Conservation (phyloP, 2,329 filamentous ascomycete species). For the Beauveria asiatica region DNA sequence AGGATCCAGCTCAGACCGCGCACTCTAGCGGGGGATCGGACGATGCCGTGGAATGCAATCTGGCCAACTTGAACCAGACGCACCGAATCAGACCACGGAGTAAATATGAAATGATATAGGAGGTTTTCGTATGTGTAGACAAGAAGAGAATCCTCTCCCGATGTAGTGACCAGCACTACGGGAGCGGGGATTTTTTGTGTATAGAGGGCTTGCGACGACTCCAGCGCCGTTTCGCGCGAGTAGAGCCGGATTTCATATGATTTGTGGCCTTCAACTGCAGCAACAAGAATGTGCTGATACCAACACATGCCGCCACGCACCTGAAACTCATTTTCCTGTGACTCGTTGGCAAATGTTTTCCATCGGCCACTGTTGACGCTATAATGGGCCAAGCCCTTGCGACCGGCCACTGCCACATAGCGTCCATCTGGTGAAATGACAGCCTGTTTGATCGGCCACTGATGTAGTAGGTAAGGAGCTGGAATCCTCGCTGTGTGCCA, state of each 20-base stretch:
- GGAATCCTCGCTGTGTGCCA: constrained; percentile 93
- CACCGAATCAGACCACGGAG: constrained; percentile 58
- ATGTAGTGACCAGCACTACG: constrained; percentile 81
- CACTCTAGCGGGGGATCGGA: constrained; percentile 84
- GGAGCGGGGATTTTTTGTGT: constrained; percentile 71
- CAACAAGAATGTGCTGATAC: constrained; percentile 92
- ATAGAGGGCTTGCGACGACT: constrained; percentile 64
- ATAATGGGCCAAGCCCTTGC: constrained; percentile 87
- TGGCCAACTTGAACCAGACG: constrained; percentile 89
- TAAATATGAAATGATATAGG: constrained; percentile 89
- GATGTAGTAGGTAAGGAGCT: constrained; percentile 72
- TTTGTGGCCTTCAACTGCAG: constrained; percentile 78
- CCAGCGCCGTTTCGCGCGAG: constrained; percentile 74
- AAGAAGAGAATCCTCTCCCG: constrained; percentile 86
- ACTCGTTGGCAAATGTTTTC: constrained; percentile 83
- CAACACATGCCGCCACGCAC: constrained; percentile 97
- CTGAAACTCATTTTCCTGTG: constrained; percentile 80
- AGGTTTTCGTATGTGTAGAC: constrained; percentile 97
- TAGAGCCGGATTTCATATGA: constrained; percentile 86
- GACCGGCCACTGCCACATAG: constrained; percentile 93
- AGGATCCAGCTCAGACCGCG: constrained; percentile 92
- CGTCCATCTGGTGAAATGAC: constrained; percentile 86
- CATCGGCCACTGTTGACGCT: constrained; percentile 89
- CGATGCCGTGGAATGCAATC: constrained; percentile 94
- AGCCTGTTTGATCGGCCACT: constrained; percentile 86